A percentile compares a stretch with the other conserved stretches of the same genome.
phyloP scores from a whole-genome alignment of 495 filamentous ascomycete genomes.

The Thermothielavioides terrestris region DNA sequence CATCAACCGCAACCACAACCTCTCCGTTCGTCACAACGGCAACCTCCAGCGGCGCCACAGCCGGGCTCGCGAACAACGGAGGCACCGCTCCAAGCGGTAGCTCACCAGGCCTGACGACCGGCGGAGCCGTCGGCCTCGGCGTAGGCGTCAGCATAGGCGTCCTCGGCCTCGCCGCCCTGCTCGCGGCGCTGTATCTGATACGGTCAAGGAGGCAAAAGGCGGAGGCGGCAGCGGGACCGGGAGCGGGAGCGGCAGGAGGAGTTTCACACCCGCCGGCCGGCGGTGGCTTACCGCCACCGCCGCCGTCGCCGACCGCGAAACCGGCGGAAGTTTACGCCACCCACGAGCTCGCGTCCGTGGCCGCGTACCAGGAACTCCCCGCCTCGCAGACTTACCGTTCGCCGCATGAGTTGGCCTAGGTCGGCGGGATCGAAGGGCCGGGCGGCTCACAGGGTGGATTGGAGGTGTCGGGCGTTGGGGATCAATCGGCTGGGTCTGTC shows the following conservation, averaged over 20 bases:
- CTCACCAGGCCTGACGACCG: neutral
- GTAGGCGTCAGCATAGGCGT: neutral
- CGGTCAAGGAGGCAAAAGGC: neutral
- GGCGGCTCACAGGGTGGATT: neutral
- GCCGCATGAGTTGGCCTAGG: neutral
- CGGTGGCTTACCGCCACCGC: neutral
- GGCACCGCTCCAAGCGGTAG: too few species aligned
- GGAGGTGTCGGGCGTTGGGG: neutral
- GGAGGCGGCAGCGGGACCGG: neutral
- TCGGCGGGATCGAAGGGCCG: too few species aligned
- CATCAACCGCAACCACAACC: too few species aligned
- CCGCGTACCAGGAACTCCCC: neutral
- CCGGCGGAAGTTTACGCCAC: neutral
- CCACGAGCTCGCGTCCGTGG: too few species aligned
- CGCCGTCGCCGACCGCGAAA: too few species aligned
- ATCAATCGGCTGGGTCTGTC: too few species aligned
- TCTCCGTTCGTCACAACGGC: neutral
- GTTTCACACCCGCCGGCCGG: neutral
- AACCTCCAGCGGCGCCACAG: neutral
- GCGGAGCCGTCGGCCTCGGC: neutral
- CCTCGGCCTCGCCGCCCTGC: neutral
- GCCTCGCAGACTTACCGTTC: neutral
- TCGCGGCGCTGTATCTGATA: neutral
- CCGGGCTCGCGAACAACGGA: neutral
- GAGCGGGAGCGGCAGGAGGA: neutral